phyloP scores from a whole-genome alignment of 2,329 filamentous ascomycete species.

The Didymella pinodella region DNA sequence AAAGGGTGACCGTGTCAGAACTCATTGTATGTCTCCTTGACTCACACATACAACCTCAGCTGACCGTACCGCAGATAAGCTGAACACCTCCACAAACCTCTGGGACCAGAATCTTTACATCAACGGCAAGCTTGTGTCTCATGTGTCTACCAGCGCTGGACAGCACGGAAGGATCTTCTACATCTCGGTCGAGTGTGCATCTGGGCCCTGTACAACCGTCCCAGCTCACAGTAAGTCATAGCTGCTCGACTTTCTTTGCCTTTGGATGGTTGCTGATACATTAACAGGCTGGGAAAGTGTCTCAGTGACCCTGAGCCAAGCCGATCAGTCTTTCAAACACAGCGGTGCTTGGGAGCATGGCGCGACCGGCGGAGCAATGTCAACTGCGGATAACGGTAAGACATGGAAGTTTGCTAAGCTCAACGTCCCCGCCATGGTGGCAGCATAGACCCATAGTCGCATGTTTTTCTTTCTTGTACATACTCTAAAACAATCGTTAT shows the following conservation, averaged over 20 bases:
- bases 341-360: conserved; percentile 25
- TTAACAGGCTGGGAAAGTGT: conserved; percentile 30
- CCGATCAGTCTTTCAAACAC: conserved; percentile 28
- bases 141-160: conserved; percentile 31
- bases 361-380: conserved; percentile 29
- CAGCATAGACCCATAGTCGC: not conserved
- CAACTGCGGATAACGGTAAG: conserved; percentile 30
- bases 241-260: not conserved
- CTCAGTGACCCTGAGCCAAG: conserved; percentile 24
- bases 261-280: not conserved
- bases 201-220: conserved; percentile 26
- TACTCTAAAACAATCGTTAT: not conserved
- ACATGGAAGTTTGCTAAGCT: conserved; percentile 30
- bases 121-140: conserved; percentile 33
- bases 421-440: conserved; percentile 2
- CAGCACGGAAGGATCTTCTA: conserved; percentile 36
- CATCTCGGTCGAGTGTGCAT: conserved; percentile 33
- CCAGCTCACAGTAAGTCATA: conserved; percentile 33
- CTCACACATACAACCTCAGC: not conserved
- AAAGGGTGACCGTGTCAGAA: conserved; percentile 29
- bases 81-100: conserved; percentile 29
- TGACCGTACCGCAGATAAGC: conserved; percentile 24
- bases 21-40: conserved; percentile 25
- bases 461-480: not conserved
- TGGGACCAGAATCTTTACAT: conserved; percentile 39